Base-by-base conservation (phyloP, 1,139 yeast species). In the Candida smagusa region DNA sequence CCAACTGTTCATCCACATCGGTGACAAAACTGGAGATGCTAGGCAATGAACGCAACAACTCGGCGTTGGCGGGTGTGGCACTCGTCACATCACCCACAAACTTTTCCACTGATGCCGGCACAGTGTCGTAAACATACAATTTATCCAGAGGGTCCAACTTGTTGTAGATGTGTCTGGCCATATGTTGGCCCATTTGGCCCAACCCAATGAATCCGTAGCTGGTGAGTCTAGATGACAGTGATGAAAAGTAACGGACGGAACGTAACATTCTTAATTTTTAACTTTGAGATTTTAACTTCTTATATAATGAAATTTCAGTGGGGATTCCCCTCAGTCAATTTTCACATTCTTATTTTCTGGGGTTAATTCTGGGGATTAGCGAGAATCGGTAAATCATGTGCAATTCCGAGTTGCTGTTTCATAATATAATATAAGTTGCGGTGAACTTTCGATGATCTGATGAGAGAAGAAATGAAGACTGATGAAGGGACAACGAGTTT, bases 141-240 rank as follows among this genome's bases (percentile, higher is more conserved):
- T 56, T 55, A 45, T 75, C 80, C 11, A 48, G 40, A 1, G 68
- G 58, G 26, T 60, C 61, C 42, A 73, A 58, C 42, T 72, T 63
- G 37, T 63, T 57, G 46, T 72, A 68, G 27, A 77, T 63, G 46
- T 77, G 80, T 45, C 70, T 61, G 13, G 81, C 81, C 83, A 77
- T 77, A 45, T 74, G 75, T 42, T 72, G 73, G 40, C 83, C 80
- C 83, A 77, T 77, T 42, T 74, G 74, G 13, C 83, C 83, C 22
- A 77, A 63, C 9, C 83, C 83, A 32, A 77, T 68, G 55, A 77
- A 77, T 13, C 81, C 83, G 48, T 67, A 70, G 41, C 56, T 64
- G 43, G 63, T 55, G 25, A 45, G 46, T 12, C 34, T 35, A 7
- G 47, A 36, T 4, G 50, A 31, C 6, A 55, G 33, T 7, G 38